Base-by-base conservation (phyloP, 768 basidiomycete genomes). In the Kwoniella botswanensis region DNA sequence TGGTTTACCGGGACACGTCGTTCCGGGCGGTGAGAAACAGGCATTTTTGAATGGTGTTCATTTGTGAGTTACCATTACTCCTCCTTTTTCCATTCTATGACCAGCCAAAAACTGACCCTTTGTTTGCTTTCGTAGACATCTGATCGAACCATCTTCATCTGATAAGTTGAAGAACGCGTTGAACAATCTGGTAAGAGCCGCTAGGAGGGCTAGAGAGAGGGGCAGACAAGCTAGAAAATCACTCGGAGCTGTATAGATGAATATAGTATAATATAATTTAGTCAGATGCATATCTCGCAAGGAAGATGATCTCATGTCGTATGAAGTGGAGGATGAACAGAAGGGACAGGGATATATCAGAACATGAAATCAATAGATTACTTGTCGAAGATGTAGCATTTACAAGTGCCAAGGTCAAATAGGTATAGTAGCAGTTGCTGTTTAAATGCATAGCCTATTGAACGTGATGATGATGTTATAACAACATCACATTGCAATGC, bases 21-120 rank as follows among this genome's bases (percentile, higher is more conserved):
- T 88, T 17, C 89, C 93, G 17, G 86, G 86, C 43, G 86, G 88
- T 24, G 89, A 89, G 10, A 93, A 92, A 82, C 85, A 88, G 17
- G 87, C 86, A 65, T 94, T 98, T 84, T 76, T 97, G 75, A 78
- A 85, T 7, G 92, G 93, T 53, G 87, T 96, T 58, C 89, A 88
- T 63, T 87, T 80, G 95, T 97, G 81, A 77, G 91, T 87, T 21
- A 11, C 3, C 29, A 7, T 62, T 15, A 50, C 6, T 35, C 35
- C 6, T 35, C 35, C 35, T 35, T 26, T 4, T 26, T 35, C 35
- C 35, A 35, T 9, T 7, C 6, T 35, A 35, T 35, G 35, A 35
- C 3, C 29, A 35, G 35, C 35, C 35, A 35, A 35, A 35, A 7
- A 35, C 35, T 35, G 35, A 35, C 1, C 6, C 6, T 35, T 35